phyloP scores from a whole-genome alignment of 2,329 filamentous ascomycete species.

The Ustulina deusta region DNA sequence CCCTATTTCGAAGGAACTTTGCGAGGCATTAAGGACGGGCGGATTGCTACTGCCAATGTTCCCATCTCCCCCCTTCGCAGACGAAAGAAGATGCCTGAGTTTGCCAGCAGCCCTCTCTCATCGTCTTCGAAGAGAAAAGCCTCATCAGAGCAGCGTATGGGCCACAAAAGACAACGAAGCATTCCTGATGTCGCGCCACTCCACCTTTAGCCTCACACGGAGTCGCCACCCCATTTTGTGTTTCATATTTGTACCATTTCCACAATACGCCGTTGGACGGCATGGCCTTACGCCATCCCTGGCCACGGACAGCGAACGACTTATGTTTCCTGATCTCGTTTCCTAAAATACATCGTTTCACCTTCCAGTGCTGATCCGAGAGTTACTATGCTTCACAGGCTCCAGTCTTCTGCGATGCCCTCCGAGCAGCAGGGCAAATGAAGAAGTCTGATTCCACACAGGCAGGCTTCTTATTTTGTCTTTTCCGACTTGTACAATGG shows the following conservation, averaged over 20 bases:
- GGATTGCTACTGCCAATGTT: conserved; percentile 73
- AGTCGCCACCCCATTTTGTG: background rate
- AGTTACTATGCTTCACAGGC: background rate
- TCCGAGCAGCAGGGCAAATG: background rate
- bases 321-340: conserved; percentile 29
- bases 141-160: conserved; percentile 55
- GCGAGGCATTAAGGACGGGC: conserved; percentile 73
- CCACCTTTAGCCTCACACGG: conserved; percentile 54
- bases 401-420: background rate
- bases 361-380: background rate
- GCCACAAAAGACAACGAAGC: conserved; percentile 70
- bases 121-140: conserved; percentile 68
- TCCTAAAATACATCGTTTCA: conserved; percentile 6
- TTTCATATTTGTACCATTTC: background rate
- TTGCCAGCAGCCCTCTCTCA: conserved; percentile 62
- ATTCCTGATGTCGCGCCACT: conserved; percentile 67
- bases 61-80: conserved; percentile 77
- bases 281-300: conserved; percentile 40
- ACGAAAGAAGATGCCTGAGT: conserved; percentile 62
- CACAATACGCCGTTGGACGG: conserved; percentile 40
- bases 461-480: conserved; percentile 10
- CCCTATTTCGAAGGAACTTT: conserved; percentile 71
- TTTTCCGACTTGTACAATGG: conserved; percentile 12
- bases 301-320: conserved; percentile 37
- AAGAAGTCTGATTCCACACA: background rate